Percentiles rank a stretch among this genome's conserved stretches.
phyloP scores from a whole-genome alignment of 176 grass and related monocot genomes.

The Oryza punctata region DNA sequence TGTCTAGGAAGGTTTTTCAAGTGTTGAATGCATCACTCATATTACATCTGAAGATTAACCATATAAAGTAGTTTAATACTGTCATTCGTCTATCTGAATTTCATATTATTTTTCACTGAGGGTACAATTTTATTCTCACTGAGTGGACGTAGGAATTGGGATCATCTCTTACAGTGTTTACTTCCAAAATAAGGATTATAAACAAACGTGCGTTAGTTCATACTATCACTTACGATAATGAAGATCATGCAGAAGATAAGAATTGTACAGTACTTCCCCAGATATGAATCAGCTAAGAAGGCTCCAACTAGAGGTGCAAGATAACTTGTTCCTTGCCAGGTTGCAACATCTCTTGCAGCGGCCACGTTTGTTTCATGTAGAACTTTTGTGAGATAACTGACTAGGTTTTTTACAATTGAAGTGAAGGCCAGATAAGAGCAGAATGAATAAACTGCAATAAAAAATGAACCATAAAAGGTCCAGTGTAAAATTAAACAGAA shows the following conservation, averaged over 20 bases:
- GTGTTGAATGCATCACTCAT: not conserved
- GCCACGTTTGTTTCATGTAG: conserved; percentile 60
- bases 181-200: not conserved
- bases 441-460: conserved; percentile 55
- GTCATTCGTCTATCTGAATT: conserved; percentile 9
- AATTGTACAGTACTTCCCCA: conserved; percentile 71
- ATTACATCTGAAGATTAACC: not conserved
- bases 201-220: not conserved
- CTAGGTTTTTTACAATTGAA: conserved; percentile 59
- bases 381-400: conserved; percentile 65
- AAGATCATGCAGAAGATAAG: conserved; percentile 61
- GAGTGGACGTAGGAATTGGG: not conserved
- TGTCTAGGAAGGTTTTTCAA: not conserved
- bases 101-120: conserved; percentile 2
- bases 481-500: not conserved
- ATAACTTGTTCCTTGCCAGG: conserved; percentile 51
- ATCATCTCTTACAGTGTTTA: not conserved
- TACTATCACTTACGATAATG: conserved; percentile 59
- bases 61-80: not conserved
- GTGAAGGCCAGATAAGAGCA: conserved; percentile 56
- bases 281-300: conserved; percentile 72
- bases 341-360: conserved; percentile 60
- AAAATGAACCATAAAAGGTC: not conserved
- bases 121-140: not conserved
- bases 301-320: conserved; percentile 65